Base-by-base conservation (phyloP, 208 protist genomes). In the Wallacemonas sp. region DNA sequence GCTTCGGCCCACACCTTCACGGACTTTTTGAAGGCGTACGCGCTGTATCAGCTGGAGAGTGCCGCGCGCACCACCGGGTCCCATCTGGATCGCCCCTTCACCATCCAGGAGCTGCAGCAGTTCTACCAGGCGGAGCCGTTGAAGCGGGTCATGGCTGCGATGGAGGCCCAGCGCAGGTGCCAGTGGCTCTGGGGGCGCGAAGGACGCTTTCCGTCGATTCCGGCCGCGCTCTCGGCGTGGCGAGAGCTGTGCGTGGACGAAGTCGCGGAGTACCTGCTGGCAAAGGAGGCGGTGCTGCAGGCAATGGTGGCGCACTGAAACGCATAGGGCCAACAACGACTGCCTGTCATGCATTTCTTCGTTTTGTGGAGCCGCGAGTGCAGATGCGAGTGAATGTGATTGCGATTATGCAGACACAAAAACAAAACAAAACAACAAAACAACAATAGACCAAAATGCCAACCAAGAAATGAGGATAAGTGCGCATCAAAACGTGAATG, bases 21-120 rank as follows among this genome's bases (percentile, higher is more conserved):
- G 2, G 68, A 72, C 44, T 84, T 84, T 30, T 12, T 84, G 48
- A 84, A 84, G 49, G 78, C 78, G 12, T 84, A 71, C 43, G 68
- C 73, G 12, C 47, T 74, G 38, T 70, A 68, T 30, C 11, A 54
- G 0, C 52, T 68, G 1, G 49, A 49, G 23, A 24, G 24, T 23
- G 19, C 24, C 29, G 61, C 4, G 4, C 33, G 44, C 21, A 14
- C 36, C 21, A 12, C 52, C 21, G 52, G 52, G 17, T 16, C n/a
- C 29, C 16, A 58, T 2, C 11, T 39, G 12, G 52, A n/a, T 21
- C 52, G 52, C 29, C 30, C 6, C 30, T 6, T 55, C 16, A 56
- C 43, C 11, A 56, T 66, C 19, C 29, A 41, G 5, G 61, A 54
- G 4, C 16, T 83, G 9, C 38, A 74, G n/a, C 41, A 62, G 24